phyloP scores from a whole-genome alignment of 768 basidiomycete genomes.

The Galerina sulciceps region DNA sequence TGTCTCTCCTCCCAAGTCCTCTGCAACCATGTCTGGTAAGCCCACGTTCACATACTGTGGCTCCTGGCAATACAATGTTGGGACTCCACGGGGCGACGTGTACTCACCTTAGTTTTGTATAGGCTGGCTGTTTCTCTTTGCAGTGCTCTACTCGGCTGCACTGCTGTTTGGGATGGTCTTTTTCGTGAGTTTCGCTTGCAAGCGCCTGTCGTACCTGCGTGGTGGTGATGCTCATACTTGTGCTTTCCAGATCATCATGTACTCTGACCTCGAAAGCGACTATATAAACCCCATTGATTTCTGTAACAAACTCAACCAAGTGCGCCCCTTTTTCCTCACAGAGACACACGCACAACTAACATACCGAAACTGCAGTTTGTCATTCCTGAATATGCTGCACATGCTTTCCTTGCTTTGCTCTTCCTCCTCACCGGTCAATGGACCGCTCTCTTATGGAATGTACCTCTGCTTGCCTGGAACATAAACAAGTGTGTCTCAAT shows the following conservation, averaged over 20 bases:
- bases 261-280: constrained; percentile 98
- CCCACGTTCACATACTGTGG: neutral
- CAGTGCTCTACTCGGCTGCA: constrained; percentile 90
- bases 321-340: constrained; percentile 34
- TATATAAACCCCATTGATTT: constrained; percentile 99
- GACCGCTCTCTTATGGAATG: constrained; percentile 87
- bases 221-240: neutral
- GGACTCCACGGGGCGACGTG: constrained; percentile 9
- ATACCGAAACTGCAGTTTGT: constrained; percentile 70
- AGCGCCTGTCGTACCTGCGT: neutral
- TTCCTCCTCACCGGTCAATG: constrained; percentile 95
- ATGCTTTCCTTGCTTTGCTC: constrained; percentile 83
- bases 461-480: constrained; percentile 87
- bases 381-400: constrained; percentile 92
- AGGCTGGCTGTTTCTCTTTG: constrained; percentile 97
- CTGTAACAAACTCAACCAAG: constrained; percentile 98
- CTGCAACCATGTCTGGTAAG: constrained; percentile 22
- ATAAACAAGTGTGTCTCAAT: constrained; percentile 83
- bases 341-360: neutral
- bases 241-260: constrained; percentile 90
- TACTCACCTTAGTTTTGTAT: constrained; percentile 8
- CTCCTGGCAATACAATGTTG: neutral
- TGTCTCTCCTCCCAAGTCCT: constrained; percentile 1
- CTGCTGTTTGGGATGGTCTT: constrained; percentile 98
- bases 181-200: constrained; percentile 73